Evolutionary conservation across 208 protist species (phyloP).

Genomic region (Wallacemonas rigidus): DNA sequence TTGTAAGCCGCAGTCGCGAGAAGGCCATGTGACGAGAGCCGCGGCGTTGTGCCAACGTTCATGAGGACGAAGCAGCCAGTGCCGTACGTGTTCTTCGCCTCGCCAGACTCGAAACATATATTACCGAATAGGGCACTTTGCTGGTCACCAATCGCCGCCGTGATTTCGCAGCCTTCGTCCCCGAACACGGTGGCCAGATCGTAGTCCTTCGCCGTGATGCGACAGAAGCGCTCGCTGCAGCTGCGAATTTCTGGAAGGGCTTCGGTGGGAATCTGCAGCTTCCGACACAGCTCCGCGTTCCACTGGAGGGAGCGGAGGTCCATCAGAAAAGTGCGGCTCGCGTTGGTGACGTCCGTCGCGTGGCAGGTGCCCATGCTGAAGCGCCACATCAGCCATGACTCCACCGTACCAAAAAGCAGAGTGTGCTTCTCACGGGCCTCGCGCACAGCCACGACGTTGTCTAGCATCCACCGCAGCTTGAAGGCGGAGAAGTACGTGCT

Average conservation of each 20-base stretch:
- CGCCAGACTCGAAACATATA: constrained; percentile 88
- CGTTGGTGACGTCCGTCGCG: constrained; percentile 97
- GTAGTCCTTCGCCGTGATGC: constrained; percentile 40
- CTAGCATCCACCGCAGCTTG: constrained; percentile 97
- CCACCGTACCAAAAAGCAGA: constrained; percentile 96
- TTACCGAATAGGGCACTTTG: constrained; percentile 97
- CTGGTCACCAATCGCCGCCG: constrained; percentile 97
- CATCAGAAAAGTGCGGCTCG: constrained; percentile 98
- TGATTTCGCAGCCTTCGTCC: constrained; percentile 54
- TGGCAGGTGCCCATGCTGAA: constrained; percentile 88
- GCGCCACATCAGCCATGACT: constrained; percentile 98
- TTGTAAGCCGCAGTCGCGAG: constrained; percentile 96
- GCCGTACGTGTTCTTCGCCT: constrained; percentile 98
- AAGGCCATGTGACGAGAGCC: constrained; percentile 92
- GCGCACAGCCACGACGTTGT: constrained; percentile 91
- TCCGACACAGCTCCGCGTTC: constrained; percentile 84
- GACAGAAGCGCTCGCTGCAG: constrained; percentile 70
- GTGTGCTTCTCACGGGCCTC: constrained; percentile 64
- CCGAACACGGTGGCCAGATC: constrained; percentile 36
- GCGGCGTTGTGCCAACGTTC: constrained; percentile 92
- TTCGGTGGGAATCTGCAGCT: constrained; percentile 80
- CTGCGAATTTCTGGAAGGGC: constrained; percentile 93
- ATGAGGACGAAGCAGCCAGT: constrained; percentile 98
- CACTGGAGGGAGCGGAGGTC: constrained; percentile 94
- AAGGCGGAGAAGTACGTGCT: constrained; percentile 97